Evolutionary conservation across 805 yeast species (phyloP), one percentile per base, ranked within the genome.

Genomic region (Saccharomyces eubayanus): DNA sequence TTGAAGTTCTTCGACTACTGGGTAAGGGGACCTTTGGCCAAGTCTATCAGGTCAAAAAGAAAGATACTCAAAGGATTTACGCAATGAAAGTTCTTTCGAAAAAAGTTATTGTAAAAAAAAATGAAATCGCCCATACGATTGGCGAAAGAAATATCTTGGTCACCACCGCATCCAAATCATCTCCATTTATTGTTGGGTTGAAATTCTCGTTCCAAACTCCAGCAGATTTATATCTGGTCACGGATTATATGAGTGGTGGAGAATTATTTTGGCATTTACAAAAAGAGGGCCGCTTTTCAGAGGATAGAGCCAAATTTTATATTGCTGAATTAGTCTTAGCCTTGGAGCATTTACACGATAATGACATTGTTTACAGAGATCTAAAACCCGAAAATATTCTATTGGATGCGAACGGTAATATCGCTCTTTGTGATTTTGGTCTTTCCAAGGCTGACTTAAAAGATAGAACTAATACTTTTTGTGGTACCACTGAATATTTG

Each of bases 11-110:
- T 62, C 79, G 97, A 65, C 76, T 92, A 51, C 76, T 92, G 57
- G 99, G 99, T 57, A 90, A 89, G 68, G 99, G 99, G 52, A 94
- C 98, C 0, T 92, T 92, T 76, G 99, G 99, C 31, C 96, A 89
- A 74, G 99, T 92, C 40, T 94, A 86, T 72, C 99, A 94, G 74
- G 99, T 94, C 47, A 83, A 86, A 58, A 94, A 92, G 78, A 79
- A 79, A 61, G 98, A 94, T 68, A 89, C 96, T 6, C 81, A 82
- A 55, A 81, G 97, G 63, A 86, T 94, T 55, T 94, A 94, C 69
- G 99, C 99, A 45, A 94, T 94, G 99, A 94, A 94, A 73, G 96
- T 92, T 29, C 79, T 94, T 52, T 87, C 96, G 28, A 94, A 94
- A 71, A 91, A 91, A 69, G 92, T 90, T 47, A 94, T 94, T 69